These are phyloP conservation scores for Avena insularis DNA, from an alignment of 176 grass and related monocot genomes.

Conservation along the genomic window DNA sequence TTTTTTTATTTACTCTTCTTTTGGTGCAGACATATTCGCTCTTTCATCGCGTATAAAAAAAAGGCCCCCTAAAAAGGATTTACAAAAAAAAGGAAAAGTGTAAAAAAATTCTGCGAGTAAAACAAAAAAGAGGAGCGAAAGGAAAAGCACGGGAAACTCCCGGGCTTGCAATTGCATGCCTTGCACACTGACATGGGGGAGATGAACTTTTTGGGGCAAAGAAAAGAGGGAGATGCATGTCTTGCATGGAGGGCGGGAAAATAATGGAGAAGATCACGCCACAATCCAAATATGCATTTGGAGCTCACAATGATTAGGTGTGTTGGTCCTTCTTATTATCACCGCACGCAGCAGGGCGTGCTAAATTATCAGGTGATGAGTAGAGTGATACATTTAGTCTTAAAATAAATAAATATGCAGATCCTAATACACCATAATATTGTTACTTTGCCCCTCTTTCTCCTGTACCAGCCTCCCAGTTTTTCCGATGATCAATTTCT, in stretches of 20 bases:
- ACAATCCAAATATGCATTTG: constrained; percentile 4
- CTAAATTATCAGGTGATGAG: constrained; percentile 18
- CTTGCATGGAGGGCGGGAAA: constrained; percentile 42
- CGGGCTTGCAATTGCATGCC: neutral
- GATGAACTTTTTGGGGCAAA: constrained; percentile 2
- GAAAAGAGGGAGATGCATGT: neutral
- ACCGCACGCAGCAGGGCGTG: neutral
- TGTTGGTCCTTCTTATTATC: neutral
- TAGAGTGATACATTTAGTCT: neutral
- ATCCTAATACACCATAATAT: no score
- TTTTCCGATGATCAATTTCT: no score
- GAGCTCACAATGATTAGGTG: constrained; percentile 30
- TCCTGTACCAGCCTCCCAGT: no score
- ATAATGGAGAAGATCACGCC: constrained; percentile 3
- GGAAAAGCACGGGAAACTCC: neutral
- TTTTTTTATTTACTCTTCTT: neutral
- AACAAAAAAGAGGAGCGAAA: constrained; percentile 4
- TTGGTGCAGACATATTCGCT: constrained; percentile 26
- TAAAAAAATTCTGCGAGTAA: neutral
- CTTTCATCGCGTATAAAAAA: constrained; percentile 8
- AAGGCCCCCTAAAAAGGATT: constrained; percentile 17
- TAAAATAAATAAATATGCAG: neutral
- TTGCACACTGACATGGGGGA: neutral
- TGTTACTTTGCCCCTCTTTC: no score
- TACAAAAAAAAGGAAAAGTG: neutral